These are phyloP conservation scores for Boletus barrowsii DNA, from an alignment of 768 basidiomycete genomes.

Conservation along the genomic window DNA sequence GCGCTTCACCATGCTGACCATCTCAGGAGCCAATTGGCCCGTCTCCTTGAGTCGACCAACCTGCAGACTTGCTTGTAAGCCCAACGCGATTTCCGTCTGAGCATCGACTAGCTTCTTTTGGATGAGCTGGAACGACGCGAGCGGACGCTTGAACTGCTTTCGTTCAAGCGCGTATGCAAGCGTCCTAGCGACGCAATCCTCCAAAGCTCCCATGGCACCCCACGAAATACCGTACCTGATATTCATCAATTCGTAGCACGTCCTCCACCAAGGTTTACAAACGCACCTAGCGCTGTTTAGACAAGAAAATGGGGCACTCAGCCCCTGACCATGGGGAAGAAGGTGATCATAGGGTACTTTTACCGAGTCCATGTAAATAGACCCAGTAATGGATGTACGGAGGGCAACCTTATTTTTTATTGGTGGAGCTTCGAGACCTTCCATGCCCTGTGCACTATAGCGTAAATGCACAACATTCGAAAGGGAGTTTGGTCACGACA, in stretches of 20 bases:
- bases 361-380: conserved; percentile 92
- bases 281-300: conserved; percentile 79
- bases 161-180: conserved; percentile 86
- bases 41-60: conserved; percentile 86
- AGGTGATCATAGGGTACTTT: conserved; percentile 69
- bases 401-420: conserved; percentile 95
- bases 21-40: conserved; percentile 74
- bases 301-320: conserved; percentile 87
- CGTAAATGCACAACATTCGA: background rate
- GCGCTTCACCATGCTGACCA: conserved; percentile 92
- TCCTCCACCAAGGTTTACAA: background rate
- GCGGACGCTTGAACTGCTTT: conserved; percentile 83
- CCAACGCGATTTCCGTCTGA: conserved; percentile 79
- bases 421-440: conserved; percentile 77
- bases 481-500: background rate
- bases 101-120: conserved; percentile 98
- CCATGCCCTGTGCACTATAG: conserved; percentile 55
- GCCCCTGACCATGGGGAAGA: conserved; percentile 73
- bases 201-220: conserved; percentile 95
- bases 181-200: conserved; percentile 80
- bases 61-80: conserved; percentile 71
- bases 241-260: background rate
- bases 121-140: conserved; percentile 95
- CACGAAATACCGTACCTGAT: conserved; percentile 82
- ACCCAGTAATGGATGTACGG: conserved; percentile 78